phyloP scores from a whole-genome alignment of 2,329 filamentous ascomycete species.

The Phialemoniopsis sp. region DNA sequence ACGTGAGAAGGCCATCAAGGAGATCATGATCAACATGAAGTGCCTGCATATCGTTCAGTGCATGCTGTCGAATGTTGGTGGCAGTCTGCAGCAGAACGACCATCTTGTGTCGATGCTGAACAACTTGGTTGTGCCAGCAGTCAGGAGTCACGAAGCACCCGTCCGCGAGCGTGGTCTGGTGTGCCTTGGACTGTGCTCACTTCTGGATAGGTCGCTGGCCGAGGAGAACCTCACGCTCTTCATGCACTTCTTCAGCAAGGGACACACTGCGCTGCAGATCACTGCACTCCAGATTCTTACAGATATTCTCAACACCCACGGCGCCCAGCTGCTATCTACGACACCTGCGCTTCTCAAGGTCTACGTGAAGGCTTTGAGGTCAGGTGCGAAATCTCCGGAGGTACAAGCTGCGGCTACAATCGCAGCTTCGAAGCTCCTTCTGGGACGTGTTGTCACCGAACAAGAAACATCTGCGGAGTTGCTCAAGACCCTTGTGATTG shows the following conservation, averaged over 20 bases:
- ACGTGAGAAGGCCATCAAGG: constrained; percentile 72
- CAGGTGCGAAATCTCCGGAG: constrained; percentile 61
- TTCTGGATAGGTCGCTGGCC: constrained; percentile 87
- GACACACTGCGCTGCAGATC: constrained; percentile 83
- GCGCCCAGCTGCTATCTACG: constrained; percentile 66
- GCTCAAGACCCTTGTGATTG: constrained; percentile 77
- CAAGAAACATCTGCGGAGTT: constrained; percentile 64
- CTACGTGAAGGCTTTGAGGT: constrained; percentile 78
- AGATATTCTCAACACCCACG: constrained; percentile 88
- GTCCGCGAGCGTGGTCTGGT: constrained; percentile 87
- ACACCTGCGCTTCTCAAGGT: constrained; percentile 74
- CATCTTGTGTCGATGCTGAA: constrained; percentile 97
- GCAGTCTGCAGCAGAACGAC: constrained; percentile 82
- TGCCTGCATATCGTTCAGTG: constrained; percentile 96
- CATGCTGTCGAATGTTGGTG: constrained; percentile 90
- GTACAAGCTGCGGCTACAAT: constrained; percentile 80
- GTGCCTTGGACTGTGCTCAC: constrained; percentile 84
- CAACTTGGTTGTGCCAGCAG: constrained; percentile 91
- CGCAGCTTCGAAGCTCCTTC: constrained; percentile 80
- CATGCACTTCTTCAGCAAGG: constrained; percentile 93
- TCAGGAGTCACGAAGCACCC: constrained; percentile 87
- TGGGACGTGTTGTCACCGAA: constrained; percentile 74
- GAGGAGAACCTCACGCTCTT: constrained; percentile 91
- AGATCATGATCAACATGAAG: constrained; percentile 98
- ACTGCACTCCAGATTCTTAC: constrained; percentile 88